Conservation (phyloP, 2,329 filamentous ascomycete species). For the Fusarium secorum region DNA sequence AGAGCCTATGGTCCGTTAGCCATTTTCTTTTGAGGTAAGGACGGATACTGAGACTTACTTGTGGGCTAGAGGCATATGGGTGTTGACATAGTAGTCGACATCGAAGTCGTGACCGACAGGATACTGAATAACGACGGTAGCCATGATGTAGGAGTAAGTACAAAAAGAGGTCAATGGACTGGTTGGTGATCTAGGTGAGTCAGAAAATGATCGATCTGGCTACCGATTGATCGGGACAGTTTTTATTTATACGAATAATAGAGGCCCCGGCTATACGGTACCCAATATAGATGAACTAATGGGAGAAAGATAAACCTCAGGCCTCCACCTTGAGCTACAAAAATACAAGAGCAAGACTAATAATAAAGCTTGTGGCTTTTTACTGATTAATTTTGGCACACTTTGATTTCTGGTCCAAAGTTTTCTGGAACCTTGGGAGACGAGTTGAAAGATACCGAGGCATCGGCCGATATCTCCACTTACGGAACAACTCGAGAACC, state of each 20-base stretch:
- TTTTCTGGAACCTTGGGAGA: rapidly evolving
- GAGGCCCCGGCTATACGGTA: not conserved
- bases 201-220: not conserved
- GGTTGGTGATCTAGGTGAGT: not conserved
- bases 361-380: rapidly evolving
- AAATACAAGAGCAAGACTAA: not conserved
- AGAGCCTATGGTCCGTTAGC: not conserved
- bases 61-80: not conserved
- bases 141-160: not conserved
- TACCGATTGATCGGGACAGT: not conserved
- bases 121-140: constrained; percentile 11
- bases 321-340: not conserved
- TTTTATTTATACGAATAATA: not conserved
- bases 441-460: not conserved
- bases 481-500: not conserved
- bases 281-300: not conserved
- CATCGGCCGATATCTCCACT: not conserved
- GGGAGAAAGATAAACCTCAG: not conserved
- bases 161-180: not conserved
- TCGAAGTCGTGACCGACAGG: constrained; percentile 17
- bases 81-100: constrained; percentile 15
- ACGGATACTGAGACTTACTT: not conserved
- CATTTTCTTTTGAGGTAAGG: rapidly evolving
- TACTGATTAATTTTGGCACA: not conserved
- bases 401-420: not conserved